Base-by-base conservation (phyloP, 495 filamentous ascomycete genomes). In the Clavariopsis aquatica region DNA sequence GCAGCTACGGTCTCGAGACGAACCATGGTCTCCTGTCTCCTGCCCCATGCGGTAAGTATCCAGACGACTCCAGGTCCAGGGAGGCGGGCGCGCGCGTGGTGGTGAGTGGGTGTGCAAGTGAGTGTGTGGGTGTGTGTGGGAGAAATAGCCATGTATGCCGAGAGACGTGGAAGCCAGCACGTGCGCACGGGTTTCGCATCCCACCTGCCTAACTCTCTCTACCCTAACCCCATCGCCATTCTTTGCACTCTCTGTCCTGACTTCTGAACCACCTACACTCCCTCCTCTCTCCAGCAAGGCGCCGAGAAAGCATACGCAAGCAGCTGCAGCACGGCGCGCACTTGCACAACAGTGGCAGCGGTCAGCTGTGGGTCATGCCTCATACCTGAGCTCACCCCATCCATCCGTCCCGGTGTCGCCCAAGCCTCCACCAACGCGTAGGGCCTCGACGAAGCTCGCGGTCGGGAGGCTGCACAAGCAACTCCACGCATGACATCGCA, bases 1-100 rank as follows among this genome's bases (percentile, higher is more conserved):
- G 23, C 56, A 28, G 15, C 58, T 41, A n/a, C 12, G n/a, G 31
- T 7, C 2, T 24, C 3, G 22, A 8, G 22, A 54, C 15, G 24
- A 26, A 27, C 49, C 22, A 19, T 47, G 24, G 9, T 26, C 28
- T 38, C 41, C 26, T 19, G 3, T 5, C 38, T 58, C 55, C 57
- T 66, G 55, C 63, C 63, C 28, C 10, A 36, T 60, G 15, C n/a
- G 51, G 63, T 27, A 66, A 47, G 63, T 46, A 54, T 66, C 56
- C 15, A 60, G 63, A 66, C 60, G 49, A 26, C 49, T 57, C 56
- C 27, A 49, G 38, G 15, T 17, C 38, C 38, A 17, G 38, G 23
- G 22, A 60, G 12, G 29, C 27, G 56, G 63, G 22, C 22, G 12
- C 24, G 24, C 23, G 54, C 49, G 55, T 46, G 43, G 53, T 34